A percentile compares a stretch with the other conserved stretches of the same genome.
Evolutionary conservation across 768 basidiomycete species (phyloP).

Genomic region (Daedaleopsis sinensis): DNA sequence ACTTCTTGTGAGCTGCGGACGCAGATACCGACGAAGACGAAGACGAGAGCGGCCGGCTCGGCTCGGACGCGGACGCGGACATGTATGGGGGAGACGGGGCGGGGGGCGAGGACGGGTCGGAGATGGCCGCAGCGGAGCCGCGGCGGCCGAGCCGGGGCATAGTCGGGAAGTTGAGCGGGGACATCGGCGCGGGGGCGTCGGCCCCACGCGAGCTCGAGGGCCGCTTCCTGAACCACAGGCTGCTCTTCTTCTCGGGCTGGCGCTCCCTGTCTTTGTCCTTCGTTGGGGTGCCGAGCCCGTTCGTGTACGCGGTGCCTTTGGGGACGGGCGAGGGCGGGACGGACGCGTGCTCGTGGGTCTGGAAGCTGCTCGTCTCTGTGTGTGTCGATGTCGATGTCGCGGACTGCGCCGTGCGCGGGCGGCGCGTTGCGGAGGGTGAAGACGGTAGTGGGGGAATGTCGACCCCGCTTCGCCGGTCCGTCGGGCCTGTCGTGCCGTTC

Average conservation of each 20-base stretch:
- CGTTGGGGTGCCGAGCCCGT: conserved; percentile 28
- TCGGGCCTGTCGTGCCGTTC: conserved; percentile 22
- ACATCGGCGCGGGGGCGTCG: conserved; percentile 17
- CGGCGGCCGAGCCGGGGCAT: conserved; percentile 9
- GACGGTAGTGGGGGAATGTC: conserved; percentile 26
- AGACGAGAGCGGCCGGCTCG: not conserved
- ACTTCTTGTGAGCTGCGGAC: conserved; percentile 25
- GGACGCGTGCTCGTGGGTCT: conserved; percentile 27
- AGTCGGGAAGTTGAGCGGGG: conserved; percentile 30
- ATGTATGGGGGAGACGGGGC: conserved; percentile 8
- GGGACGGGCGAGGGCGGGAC: conserved; percentile 22
- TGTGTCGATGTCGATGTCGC: conserved; percentile 18
- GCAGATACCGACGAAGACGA: not conserved
- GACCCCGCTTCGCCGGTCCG: conserved; percentile 22
- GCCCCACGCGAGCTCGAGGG: conserved; percentile 37
- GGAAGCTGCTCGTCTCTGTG: conserved; percentile 28
- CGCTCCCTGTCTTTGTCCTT: conserved; percentile 32
- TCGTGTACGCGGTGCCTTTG: conserved; percentile 19
- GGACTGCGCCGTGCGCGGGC: conserved; percentile 29
- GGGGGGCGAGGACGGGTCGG: not conserved
- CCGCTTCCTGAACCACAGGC: conserved; percentile 58
- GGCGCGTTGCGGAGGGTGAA: conserved; percentile 13
- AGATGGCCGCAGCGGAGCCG: conserved; percentile 16
- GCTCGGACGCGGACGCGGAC: conserved; percentile 16
- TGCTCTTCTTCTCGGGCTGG: conserved; percentile 42